Percentiles rank a stretch among this genome's conserved stretches.
These are phyloP conservation scores for Populus alba DNA, from an alignment of 345 rosid genomes.

Conservation along the genomic window DNA sequence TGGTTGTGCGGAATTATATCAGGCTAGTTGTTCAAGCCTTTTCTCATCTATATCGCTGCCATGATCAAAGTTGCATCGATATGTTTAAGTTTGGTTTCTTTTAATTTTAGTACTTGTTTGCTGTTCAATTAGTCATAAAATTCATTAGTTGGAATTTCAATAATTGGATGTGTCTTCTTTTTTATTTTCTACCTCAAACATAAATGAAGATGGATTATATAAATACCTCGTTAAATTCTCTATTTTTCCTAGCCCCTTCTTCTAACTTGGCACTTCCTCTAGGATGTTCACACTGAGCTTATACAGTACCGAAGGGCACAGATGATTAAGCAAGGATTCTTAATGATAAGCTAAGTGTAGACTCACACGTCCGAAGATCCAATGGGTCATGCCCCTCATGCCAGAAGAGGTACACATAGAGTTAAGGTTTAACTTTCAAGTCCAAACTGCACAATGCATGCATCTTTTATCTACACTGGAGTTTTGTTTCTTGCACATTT, in stretches of 20 bases:
- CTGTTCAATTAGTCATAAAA: neutral
- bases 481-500: slow-evolving; percentile 1
- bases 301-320: slow-evolving; percentile 83
- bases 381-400: slow-evolving; percentile 89
- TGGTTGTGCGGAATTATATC: slow-evolving; percentile 98
- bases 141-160: neutral
- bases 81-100: neutral
- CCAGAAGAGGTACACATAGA: slow-evolving; percentile 79
- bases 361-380: slow-evolving; percentile 68
- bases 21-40: slow-evolving; percentile 48
- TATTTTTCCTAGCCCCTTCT: slow-evolving; percentile 27
- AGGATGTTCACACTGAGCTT: slow-evolving; percentile 97
- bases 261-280: slow-evolving; percentile 23
- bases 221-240: slow-evolving; percentile 12
- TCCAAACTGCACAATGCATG: slow-evolving; percentile 2
- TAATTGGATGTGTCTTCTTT: neutral
- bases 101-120: neutral
- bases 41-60: slow-evolving; percentile 15
- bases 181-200: neutral
- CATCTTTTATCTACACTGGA: slow-evolving; percentile 7
- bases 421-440: slow-evolving; percentile 6
- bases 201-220: slow-evolving; percentile 8
- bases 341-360: slow-evolving; percentile 52
- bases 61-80: neutral
- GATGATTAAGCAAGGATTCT: slow-evolving; percentile 78